Evolutionary conservation across 2,329 filamentous ascomycete genomes (phyloP), one percentile per base, ranked within the genome.

Genomic region (Metarhizium anisopliae): DNA sequence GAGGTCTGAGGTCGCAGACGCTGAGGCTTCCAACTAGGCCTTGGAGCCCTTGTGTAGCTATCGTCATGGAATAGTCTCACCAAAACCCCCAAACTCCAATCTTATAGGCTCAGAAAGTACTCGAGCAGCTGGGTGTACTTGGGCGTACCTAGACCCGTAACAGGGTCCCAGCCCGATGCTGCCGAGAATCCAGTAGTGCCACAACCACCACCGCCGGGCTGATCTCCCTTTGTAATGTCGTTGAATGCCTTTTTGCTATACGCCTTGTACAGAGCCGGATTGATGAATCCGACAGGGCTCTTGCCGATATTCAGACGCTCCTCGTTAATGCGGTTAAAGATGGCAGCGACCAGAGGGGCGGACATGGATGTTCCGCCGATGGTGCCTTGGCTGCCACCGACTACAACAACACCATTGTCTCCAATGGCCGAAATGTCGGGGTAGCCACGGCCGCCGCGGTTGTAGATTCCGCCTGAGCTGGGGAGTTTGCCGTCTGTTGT

Each of bases 401-500:
- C 20, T 25, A 47, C 43, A n/a, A 47, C 43, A 47, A 47, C 16
- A n/a, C 43, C 16, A 16, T 47, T 14, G 20, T 47, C 43, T 2
- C 74, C 75, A 29, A 75, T 73, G 30, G 72, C 74, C 2, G 68
- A 63, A n/a, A 77, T 67, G 55, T 81, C 78, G 1, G 78, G 78
- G 59, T 72, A 78, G 1, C 73, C 77, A 30, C 77, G 71, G 53
- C 72, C 68, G 4, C 68, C 71, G 59, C 74, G 74, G 63, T 79
- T 77, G 69, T 75, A 80, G n/a, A 61, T 54, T 4, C 60, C 60
- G 3, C 35, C 47, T 6, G 51, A 25, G 25, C 25, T 54, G 38
- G 60, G 60, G 32, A 61, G 51, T 20, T 56, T 50, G 14, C 56
- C 58, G n/a, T 50, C 53, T 7, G 56, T 61, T 4, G 56, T 61